Evolutionary conservation across 805 yeast species (phyloP).

Genomic region (Pichia occidentalis): DNA sequence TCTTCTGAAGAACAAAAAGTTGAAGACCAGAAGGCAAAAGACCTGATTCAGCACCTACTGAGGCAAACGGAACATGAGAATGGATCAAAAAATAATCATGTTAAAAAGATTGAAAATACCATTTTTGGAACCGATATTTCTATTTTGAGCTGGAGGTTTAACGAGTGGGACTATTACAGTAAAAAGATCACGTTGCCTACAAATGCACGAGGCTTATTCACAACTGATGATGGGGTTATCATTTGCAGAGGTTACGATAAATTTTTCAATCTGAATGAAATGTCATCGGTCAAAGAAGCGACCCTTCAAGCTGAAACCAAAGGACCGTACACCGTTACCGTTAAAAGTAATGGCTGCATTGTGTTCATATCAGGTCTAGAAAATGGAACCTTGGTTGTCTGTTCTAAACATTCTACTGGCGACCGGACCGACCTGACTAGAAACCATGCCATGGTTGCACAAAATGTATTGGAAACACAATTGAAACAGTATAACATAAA

Average conservation of each 20-base stretch:
- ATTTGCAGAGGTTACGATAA: constrained; percentile 89
- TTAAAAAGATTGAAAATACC: constrained; percentile 20
- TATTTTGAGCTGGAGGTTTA: constrained; percentile 64
- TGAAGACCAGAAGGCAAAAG: constrained; percentile 7
- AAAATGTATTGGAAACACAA: constrained; percentile 48
- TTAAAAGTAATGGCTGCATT: constrained; percentile 93
- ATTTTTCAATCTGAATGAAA: constrained; percentile 79
- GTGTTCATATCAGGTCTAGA: constrained; percentile 70
- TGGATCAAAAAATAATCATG: constrained; percentile 18
- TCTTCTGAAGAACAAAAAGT: constrained; percentile 1
- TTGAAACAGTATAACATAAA: constrained; percentile 36
- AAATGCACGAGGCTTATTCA: constrained; percentile 81
- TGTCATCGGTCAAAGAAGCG: constrained; percentile 42
- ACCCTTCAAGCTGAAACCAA: constrained; percentile 39
- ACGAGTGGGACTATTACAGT: constrained; percentile 80
- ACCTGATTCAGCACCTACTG: constrained; percentile 14
- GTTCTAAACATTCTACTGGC: constrained; percentile 90
- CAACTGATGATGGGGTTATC: constrained; percentile 35
- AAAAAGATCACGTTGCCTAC: constrained; percentile 53
- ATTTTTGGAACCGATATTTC: constrained; percentile 19
- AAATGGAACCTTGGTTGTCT: constrained; percentile 74
- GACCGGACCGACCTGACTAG: constrained; percentile 36
- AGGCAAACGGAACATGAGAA: constrained; percentile 13
- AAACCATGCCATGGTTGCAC: constrained; percentile 76
- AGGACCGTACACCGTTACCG: constrained; percentile 78